These are phyloP conservation scores for Lepidium africanum DNA, from an alignment of 345 rosid species.

Conservation along the genomic window DNA sequence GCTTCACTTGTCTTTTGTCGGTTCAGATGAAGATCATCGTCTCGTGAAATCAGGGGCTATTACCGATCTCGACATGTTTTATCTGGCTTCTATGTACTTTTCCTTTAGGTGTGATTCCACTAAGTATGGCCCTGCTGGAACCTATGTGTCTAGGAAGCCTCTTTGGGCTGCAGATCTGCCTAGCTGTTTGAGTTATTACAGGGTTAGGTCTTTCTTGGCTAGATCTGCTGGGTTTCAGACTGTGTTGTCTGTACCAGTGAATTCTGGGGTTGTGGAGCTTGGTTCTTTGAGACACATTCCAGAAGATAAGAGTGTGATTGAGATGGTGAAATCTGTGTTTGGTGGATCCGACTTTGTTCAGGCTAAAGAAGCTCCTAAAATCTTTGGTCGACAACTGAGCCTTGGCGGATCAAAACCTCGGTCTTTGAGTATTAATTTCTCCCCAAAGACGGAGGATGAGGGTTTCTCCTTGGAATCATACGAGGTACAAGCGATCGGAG, in stretches of 20 bases:
- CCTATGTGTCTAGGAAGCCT: constrained; percentile 47
- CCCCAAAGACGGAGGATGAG: constrained; percentile 86
- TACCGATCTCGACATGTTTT: constrained; percentile 71
- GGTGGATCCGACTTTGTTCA: constrained; percentile 53
- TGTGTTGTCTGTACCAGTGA: constrained; percentile 59
- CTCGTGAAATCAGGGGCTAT: constrained; percentile 36
- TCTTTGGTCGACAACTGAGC: constrained; percentile 80
- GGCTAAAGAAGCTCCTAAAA: constrained; percentile 59
- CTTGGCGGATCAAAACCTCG: constrained; percentile 61
- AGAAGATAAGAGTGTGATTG: constrained; percentile 52
- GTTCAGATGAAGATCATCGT: constrained; percentile 35
- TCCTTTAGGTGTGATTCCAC: constrained; percentile 51
- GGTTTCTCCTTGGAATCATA: constrained; percentile 53
- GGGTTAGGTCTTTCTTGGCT: constrained; percentile 64
- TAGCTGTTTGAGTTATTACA: constrained; percentile 51
- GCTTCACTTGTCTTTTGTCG: constrained; percentile 51
- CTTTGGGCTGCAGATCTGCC: constrained; percentile 58
- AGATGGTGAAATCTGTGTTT: constrained; percentile 50
- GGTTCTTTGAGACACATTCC: constrained; percentile 62
- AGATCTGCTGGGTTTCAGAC: constrained; percentile 77
- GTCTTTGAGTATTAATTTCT: constrained; percentile 68
- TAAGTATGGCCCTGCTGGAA: constrained; percentile 49
- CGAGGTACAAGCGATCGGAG: constrained; percentile 38
- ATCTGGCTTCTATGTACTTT: constrained; percentile 58
- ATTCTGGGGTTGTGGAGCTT: constrained; percentile 80